Evolutionary conservation across 2,329 filamentous ascomycete genomes (phyloP).

Genomic region (Penicillium nordicum): DNA sequence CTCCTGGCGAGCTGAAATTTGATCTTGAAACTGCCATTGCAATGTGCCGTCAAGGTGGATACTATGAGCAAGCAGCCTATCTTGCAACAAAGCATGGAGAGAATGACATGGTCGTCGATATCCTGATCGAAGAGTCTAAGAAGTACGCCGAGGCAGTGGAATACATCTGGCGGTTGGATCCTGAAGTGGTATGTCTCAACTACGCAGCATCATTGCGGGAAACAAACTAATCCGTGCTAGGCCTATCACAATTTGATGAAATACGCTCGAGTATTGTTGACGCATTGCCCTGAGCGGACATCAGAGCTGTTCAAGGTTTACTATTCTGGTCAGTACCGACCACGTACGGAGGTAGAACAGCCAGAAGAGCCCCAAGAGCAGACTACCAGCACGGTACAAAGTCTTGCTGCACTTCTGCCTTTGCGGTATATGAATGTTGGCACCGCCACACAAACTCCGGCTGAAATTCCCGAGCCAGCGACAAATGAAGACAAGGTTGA

Average conservation of each 20-base stretch:
- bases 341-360: conserved; percentile 61
- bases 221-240: conserved; percentile 46
- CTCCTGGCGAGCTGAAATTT: conserved; percentile 83
- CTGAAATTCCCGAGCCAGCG: conserved; percentile 26
- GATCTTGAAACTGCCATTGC: conserved; percentile 94
- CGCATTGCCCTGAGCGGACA: conserved; percentile 76
- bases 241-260: conserved; percentile 90
- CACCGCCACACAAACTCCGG: conserved; percentile 41
- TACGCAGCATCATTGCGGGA: neutral
- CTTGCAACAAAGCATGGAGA: conserved; percentile 92
- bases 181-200: conserved; percentile 60
- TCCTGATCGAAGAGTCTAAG: conserved; percentile 92
- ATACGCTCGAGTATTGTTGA: conserved; percentile 85
- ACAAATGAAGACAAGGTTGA: conserved; percentile 20
- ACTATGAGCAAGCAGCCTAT: conserved; percentile 94
- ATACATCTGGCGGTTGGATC: conserved; percentile 85
- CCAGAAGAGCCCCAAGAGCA: conserved; percentile 46
- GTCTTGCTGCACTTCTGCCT: conserved; percentile 76
- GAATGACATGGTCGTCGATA: conserved; percentile 89
- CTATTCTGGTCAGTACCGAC: conserved; percentile 80
- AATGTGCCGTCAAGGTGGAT: conserved; percentile 96
- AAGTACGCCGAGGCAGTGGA: conserved; percentile 82
- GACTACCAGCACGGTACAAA: conserved; percentile 75
- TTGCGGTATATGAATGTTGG: conserved; percentile 76
- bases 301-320: conserved; percentile 91